Evolutionary conservation across 176 grass and related monocot species (phyloP).

Genomic region (Thinopyrum elongatum): DNA sequence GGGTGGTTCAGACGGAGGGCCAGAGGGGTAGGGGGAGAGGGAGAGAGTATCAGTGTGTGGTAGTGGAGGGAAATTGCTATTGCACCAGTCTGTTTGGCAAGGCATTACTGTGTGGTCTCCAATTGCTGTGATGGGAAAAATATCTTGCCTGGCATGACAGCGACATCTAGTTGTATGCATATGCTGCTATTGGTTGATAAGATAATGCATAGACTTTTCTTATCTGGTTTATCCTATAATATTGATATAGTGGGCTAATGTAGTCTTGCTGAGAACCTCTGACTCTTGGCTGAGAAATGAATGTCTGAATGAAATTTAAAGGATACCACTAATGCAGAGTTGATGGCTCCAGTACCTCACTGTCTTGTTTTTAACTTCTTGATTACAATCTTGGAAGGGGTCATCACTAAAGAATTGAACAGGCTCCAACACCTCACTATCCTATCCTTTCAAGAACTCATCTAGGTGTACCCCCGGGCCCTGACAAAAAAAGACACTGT

Average conservation of each 20-base stretch:
- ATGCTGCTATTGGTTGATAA: slow-evolving; percentile 28
- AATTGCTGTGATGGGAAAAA: slow-evolving; percentile 21
- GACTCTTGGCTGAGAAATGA: background rate
- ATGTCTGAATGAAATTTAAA: background rate
- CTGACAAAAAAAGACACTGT: background rate
- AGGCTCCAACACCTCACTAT: background rate
- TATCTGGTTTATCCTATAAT: background rate
- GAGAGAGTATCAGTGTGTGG: background rate
- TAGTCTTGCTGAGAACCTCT: background rate
- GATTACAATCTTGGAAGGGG: slow-evolving; percentile 15
- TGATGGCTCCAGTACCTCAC: slow-evolving; percentile 21
- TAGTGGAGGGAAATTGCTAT: slow-evolving; percentile 6
- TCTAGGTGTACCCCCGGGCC: background rate
- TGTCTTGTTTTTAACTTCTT: slow-evolving; percentile 3
- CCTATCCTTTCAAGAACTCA: slow-evolving; percentile 9
- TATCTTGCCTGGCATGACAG: slow-evolving; percentile 36
- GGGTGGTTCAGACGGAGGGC: background rate
- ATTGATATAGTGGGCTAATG: background rate
- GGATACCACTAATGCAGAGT: background rate
- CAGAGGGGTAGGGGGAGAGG: background rate
- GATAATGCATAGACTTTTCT: slow-evolving; percentile 14
- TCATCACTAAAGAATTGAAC: background rate
- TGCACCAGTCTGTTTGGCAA: slow-evolving; percentile 29
- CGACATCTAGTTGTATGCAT: slow-evolving; percentile 20
- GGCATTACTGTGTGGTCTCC: slow-evolving; percentile 47